Evolutionary conservation across 805 yeast genomes (phyloP).

Genomic region (Priceomyces carsonii): DNA sequence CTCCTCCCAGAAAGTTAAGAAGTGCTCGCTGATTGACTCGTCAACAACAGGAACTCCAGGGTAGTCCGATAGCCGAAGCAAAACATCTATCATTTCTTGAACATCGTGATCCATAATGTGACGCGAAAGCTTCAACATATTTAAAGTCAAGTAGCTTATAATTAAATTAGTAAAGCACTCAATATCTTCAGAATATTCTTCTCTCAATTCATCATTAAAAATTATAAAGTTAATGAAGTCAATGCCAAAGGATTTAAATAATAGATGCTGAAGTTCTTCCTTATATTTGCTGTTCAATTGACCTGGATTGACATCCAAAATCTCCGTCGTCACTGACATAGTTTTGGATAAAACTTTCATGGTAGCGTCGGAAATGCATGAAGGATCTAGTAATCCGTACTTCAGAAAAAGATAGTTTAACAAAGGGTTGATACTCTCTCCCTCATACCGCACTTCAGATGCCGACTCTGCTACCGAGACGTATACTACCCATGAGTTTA

Average conservation of each 20-base stretch:
- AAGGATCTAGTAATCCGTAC: conserved; percentile 8
- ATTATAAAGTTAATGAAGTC: conserved; percentile 35
- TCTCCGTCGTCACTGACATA: conserved; percentile 40
- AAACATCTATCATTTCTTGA: conserved; percentile 45
- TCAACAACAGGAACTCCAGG: conserved; percentile 60
- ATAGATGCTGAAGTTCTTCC: conserved; percentile 24
- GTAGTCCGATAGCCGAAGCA: conserved; percentile 54
- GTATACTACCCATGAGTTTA: conserved; percentile 39
- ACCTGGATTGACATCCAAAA: conserved; percentile 46
- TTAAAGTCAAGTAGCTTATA: conserved; percentile 48
- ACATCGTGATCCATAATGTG: conserved; percentile 35
- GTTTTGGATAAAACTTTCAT: conserved; percentile 23
- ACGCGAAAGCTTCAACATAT: conserved; percentile 43
- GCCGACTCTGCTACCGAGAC: conserved; percentile 35
- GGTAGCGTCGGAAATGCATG: conserved; percentile 5
- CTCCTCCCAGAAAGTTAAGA: conserved; percentile 71
- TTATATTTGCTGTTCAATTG: conserved; percentile 35
- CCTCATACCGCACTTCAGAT: conserved; percentile 31
- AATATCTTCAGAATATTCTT: conserved; percentile 32
- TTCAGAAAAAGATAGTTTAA: conserved; percentile 21
- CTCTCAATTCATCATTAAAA: conserved; percentile 27
- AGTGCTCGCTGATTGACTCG: conserved; percentile 51
- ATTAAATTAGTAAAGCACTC: conserved; percentile 46
- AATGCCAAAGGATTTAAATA: conserved; percentile 50
- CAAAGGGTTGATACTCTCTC: conserved; percentile 23